Evolutionary conservation across 176 grass and related monocot species (phyloP), one percentile per base, ranked within the genome.

Genomic region (Microstegium vimineum): DNA sequence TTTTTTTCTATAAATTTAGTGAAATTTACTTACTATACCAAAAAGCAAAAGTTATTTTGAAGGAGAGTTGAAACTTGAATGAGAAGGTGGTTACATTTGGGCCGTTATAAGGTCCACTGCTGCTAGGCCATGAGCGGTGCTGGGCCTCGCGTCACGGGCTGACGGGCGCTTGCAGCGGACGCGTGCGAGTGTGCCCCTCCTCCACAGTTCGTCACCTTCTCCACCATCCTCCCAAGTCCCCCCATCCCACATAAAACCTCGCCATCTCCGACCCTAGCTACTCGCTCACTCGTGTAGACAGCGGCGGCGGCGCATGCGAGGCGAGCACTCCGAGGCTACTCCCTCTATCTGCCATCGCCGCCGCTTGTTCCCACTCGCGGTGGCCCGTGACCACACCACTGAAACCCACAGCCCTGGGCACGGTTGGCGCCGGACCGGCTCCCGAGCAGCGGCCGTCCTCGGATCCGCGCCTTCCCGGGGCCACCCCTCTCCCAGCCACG

Each of bases 401-500:
- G 15, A 17, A 59, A 20, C 11, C 18, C 46, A 1, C 23, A 8
- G 62, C 62, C 68, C 78, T 66, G 31, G 31, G 14, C 35, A 66
- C 62, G 12, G 12, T 34, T 56, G 27, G 80, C 81, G 13, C 54
- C 10, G n/a, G 67, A 15, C 36, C 5, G 6, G 11, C 43, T 36
- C 43, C 67, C 60, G 46, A 30, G 6, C 28, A 36, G 46, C 12
- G n/a, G n/a, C 18, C 32, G 37, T 13, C 69, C 49, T 37, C 62
- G 32, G 76, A 79, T 84, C 31, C 18, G 20, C 28, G 59, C 59
- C 34, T 52, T 28, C 52, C 42, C 46, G 75, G 68, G 75, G 81
- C 60, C 68, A 68, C 20, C 30, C 75, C 54, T 33, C 36, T 71
- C 69, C 14, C 8, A 5, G 59, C 14, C 26, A 10, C 46, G 6